A percentile compares a stretch with the other conserved stretches of the same genome.
These are phyloP conservation scores for Lonicera japonica DNA, from an alignment of 129 eudicot species.

Conservation along the genomic window DNA sequence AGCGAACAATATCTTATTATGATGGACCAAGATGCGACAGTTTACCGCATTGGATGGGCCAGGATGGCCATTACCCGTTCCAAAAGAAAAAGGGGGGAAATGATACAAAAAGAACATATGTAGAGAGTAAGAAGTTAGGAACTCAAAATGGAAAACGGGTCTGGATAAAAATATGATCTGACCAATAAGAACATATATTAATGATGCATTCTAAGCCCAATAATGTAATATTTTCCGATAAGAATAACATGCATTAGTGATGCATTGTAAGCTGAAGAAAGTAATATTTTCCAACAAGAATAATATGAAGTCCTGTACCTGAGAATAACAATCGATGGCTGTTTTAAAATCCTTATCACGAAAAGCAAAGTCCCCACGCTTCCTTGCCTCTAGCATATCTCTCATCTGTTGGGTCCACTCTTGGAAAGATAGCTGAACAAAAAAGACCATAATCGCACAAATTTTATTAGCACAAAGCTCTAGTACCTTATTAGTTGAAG, in stretches of 20 bases:
- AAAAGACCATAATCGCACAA: not conserved
- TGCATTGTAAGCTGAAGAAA: not conserved
- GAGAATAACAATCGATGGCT: constrained; percentile 73
- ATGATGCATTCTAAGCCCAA: not conserved
- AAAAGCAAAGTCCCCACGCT: constrained; percentile 71
- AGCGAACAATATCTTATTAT: no score
- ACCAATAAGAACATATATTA: not conserved
- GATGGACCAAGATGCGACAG: no score
- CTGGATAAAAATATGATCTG: not conserved
- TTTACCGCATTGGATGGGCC: no score
- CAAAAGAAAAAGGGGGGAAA: no score
- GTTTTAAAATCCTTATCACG: constrained; percentile 69
- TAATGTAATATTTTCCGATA: not conserved
- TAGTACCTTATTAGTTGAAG: not conserved
- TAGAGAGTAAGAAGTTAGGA: no score
- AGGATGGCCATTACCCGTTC: no score
- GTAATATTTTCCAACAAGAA: not conserved
- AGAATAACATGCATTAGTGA: not conserved
- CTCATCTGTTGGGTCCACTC: constrained; percentile 92
- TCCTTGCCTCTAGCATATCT: constrained; percentile 82
- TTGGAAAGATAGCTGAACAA: constrained; percentile 65
- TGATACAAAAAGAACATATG: no score
- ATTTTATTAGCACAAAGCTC: not conserved
- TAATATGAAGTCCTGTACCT: constrained; percentile 30
- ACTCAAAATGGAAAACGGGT: not conserved